Percentiles rank a stretch among this genome's conserved stretches.
Evolutionary conservation across 345 rosid genomes (phyloP).

Genomic region (Pelargonium nanum): DNA sequence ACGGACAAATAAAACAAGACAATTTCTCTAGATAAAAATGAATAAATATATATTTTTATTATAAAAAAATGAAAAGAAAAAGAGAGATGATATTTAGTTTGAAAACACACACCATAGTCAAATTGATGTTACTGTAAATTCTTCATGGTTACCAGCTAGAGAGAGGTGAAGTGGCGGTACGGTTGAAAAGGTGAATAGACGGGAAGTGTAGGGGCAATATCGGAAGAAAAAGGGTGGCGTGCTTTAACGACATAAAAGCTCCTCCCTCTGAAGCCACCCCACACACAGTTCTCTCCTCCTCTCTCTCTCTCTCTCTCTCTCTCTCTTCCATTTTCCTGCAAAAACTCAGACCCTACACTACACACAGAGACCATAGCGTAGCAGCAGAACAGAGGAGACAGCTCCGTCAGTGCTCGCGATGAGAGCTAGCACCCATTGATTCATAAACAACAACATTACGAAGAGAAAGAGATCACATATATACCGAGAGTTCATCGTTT

Average conservation of each 20-base stretch:
- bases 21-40: too few species aligned
- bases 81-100: too few species aligned
- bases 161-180: neutral
- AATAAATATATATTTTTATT: too few species aligned
- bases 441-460: too few species aligned
- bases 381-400: neutral
- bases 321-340: neutral
- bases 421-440: neutral
- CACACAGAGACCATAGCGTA: too few species aligned
- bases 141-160: neutral
- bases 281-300: conserved; percentile 14
- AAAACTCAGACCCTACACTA: neutral
- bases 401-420: neutral
- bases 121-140: neutral
- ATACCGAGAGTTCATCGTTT: neutral
- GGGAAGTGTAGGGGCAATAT: conserved; percentile 13
- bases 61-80: too few species aligned
- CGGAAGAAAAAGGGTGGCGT: conserved; percentile 24
- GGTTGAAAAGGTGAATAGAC: conserved; percentile 5
- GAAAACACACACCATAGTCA: too few species aligned
- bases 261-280: conserved; percentile 17
- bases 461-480: too few species aligned
- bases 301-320: neutral
- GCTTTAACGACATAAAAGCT: conserved; percentile 31
- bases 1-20: too few species aligned